Conservation (phyloP, 2,329 filamentous ascomycete species). For the Biscogniauxia mediterranea region DNA sequence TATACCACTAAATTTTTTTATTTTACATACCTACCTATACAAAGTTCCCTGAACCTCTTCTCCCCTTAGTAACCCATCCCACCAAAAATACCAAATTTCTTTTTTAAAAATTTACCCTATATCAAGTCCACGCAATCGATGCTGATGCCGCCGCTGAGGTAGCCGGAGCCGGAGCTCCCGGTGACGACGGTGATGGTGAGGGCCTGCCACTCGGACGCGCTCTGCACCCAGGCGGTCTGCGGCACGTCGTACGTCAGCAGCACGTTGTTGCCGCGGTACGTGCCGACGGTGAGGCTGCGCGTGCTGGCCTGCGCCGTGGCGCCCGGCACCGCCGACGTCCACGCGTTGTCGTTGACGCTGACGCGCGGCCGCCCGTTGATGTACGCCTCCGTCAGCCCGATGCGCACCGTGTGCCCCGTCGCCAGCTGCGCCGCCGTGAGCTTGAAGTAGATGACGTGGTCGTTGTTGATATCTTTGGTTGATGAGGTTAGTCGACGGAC, state of each 20-base stretch:
- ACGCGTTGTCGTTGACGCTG: slow-evolving; percentile 31
- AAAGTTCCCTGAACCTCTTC: too few species aligned
- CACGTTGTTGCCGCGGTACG: slow-evolving; percentile 32
- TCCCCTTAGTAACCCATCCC: too few species aligned
- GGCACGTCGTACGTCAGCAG: slow-evolving; percentile 31
- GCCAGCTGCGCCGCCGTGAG: slow-evolving; percentile 29
- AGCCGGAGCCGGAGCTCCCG: slow-evolving; percentile 27
- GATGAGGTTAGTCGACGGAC: too few species aligned
- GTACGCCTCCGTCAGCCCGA: slow-evolving; percentile 34
- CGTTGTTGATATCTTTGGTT: slow-evolving; percentile 38
- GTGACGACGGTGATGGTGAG: slow-evolving; percentile 31
- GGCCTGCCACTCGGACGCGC: slow-evolving; percentile 29
- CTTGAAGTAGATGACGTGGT: slow-evolving; percentile 40
- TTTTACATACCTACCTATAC: too few species aligned
- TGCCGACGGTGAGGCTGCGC: slow-evolving; percentile 34
- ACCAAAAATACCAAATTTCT: too few species aligned
- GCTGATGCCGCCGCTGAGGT: slow-evolving; percentile 31
- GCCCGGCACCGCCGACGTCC: slow-evolving; percentile 25
- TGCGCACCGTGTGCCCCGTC: slow-evolving; percentile 27
- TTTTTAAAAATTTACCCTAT: too few species aligned
- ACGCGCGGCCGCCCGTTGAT: slow-evolving; percentile 33
- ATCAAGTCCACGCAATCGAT: slow-evolving; percentile 30
- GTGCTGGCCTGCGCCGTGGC: slow-evolving; percentile 32
- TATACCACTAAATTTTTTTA: too few species aligned
- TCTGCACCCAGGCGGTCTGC: slow-evolving; percentile 27